Evolutionary conservation across 176 grass and related monocot genomes (phyloP).

Genomic region (Carex kokanica): DNA sequence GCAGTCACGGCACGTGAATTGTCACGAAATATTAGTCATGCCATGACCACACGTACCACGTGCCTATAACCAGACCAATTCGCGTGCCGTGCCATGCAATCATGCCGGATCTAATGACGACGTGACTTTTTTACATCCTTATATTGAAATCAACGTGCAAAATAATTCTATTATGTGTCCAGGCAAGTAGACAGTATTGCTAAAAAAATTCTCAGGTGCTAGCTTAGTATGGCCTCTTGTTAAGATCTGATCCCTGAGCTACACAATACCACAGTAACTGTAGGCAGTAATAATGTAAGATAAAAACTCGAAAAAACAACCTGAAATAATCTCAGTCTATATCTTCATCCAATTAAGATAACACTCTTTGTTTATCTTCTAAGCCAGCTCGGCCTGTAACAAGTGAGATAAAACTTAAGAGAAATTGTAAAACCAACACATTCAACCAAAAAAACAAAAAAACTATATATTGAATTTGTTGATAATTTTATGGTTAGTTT

Average conservation of each 20-base stretch:
- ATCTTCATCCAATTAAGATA: conserved; percentile 7
- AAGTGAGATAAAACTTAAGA: neutral
- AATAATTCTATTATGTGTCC: neutral
- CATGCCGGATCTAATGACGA: no score
- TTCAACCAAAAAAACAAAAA: neutral
- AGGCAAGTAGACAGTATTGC: neutral
- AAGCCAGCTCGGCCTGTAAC: conserved; percentile 25
- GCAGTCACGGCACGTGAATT: no score
- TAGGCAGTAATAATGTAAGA: neutral
- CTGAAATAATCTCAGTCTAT: neutral
- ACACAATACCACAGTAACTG: neutral
- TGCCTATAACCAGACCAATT: no score
- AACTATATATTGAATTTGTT: neutral
- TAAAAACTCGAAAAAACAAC: neutral
- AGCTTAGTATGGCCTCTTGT: neutral
- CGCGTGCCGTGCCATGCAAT: no score
- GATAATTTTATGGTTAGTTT: neutral
- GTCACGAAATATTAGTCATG: no score
- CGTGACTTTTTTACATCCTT: no score
- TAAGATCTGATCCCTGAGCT: neutral
- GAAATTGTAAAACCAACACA: neutral
- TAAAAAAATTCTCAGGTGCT: neutral
- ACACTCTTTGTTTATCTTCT: conserved; percentile 15
- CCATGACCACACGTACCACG: no score
- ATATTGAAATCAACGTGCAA: neutral